These are phyloP conservation scores for Podila epicladia DNA, from an alignment of 192 early-diverging fungal species.

Conservation along the genomic window DNA sequence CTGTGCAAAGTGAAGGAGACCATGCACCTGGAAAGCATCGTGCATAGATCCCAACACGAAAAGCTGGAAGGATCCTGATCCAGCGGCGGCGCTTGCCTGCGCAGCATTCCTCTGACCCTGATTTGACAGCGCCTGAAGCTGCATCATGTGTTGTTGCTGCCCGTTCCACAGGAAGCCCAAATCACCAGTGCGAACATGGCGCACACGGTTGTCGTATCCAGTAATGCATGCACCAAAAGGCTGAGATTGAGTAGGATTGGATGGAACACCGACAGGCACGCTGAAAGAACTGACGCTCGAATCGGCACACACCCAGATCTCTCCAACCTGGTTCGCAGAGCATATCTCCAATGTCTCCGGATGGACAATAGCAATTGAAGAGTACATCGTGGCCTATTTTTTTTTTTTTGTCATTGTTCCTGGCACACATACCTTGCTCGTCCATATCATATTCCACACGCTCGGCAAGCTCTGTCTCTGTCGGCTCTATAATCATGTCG, in stretches of 20 bases:
- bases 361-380: constrained; percentile 89
- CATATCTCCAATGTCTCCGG: constrained; percentile 75
- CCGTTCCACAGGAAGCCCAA: constrained; percentile 84
- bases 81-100: constrained; percentile 49
- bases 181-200: constrained; percentile 84
- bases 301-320: constrained; percentile 86
- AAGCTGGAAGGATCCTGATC: constrained; percentile 54
- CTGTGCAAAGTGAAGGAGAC: constrained; percentile 73
- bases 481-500: constrained; percentile 54
- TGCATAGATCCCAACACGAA: constrained; percentile 78
- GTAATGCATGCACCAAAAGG: constrained; percentile 61
- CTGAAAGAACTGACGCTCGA: constrained; percentile 57
- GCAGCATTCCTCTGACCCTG: background rate
- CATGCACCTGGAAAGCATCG: constrained; percentile 75
- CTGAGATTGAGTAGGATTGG: constrained; percentile 18
- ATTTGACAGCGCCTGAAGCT: constrained; percentile 1
- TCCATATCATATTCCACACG: constrained; percentile 98
- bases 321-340: constrained; percentile 75
- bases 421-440: constrained; percentile 79
- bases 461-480: constrained; percentile 65
- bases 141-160: constrained; percentile 37
- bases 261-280: constrained; percentile 16
- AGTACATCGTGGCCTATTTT: constrained; percentile 43
- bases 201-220: constrained; percentile 62
- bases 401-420: background rate